Conservation (phyloP, 306 rosid genomes). For the Gastrolobium bilobum region DNA sequence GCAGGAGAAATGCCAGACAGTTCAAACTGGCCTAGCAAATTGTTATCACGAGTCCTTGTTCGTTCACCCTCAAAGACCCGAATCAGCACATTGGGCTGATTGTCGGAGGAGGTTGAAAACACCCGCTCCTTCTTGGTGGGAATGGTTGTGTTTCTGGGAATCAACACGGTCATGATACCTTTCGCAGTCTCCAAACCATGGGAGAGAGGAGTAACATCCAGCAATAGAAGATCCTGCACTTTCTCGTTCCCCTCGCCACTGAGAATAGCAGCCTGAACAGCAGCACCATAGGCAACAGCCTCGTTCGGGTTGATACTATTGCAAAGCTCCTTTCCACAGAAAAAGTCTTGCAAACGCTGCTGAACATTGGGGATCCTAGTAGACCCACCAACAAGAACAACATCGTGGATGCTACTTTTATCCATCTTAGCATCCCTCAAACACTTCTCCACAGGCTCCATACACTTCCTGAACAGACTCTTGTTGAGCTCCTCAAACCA, state of each 20-base stretch:
- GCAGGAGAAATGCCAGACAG: slow-evolving; percentile 67
- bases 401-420: slow-evolving; percentile 61
- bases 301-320: slow-evolving; percentile 68
- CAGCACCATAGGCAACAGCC: slow-evolving; percentile 72
- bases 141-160: slow-evolving; percentile 67
- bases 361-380: slow-evolving; percentile 71
- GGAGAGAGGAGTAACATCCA: slow-evolving; percentile 66
- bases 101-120: slow-evolving; percentile 65
- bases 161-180: slow-evolving; percentile 70
- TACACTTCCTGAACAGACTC: slow-evolving; percentile 66
- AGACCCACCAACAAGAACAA: slow-evolving; percentile 70
- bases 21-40: slow-evolving; percentile 66
- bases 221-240: slow-evolving; percentile 64
- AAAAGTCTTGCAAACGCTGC: slow-evolving; percentile 62
- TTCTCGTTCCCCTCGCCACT: slow-evolving; percentile 68
- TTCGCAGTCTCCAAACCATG: slow-evolving; percentile 67
- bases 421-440: slow-evolving; percentile 71
- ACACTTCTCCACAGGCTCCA: slow-evolving; percentile 66
- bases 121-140: slow-evolving; percentile 72
- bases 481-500: slow-evolving; percentile 66
- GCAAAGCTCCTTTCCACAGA: slow-evolving; percentile 67
- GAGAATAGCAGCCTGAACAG: slow-evolving; percentile 71
- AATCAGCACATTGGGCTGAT: slow-evolving; percentile 69
- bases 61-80: slow-evolving; percentile 69
- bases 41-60: slow-evolving; percentile 67